A percentile compares a stretch with the other conserved stretches of the same genome.
Conservation (phyloP, 305 asterid genomes). For the Solanum aculeatissimum region DNA sequence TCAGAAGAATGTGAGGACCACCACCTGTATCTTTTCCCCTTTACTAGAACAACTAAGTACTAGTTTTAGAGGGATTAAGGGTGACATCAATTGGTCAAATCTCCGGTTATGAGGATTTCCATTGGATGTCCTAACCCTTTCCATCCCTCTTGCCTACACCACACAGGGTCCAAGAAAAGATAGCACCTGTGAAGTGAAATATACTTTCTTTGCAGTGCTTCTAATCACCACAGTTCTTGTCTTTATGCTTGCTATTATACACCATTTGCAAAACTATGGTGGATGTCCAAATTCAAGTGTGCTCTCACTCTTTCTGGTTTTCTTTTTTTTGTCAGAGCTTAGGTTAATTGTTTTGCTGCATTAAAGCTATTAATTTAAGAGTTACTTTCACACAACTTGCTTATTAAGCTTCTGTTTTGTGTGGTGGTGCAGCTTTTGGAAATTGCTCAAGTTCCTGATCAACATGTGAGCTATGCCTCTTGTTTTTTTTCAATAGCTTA, state of each 20-base stretch:
- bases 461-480: constrained; percentile 36
- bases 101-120: background rate
- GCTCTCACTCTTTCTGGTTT: background rate
- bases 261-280: background rate
- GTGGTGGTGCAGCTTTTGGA: constrained; percentile 58
- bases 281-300: background rate
- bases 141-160: background rate
- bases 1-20: background rate
- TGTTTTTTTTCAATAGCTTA: background rate
- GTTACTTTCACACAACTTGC: background rate
- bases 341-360: background rate
- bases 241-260: background rate
- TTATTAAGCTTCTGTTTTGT: background rate
- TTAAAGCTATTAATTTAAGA: background rate
- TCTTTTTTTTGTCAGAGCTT: background rate
- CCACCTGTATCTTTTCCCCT: background rate
- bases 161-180: background rate
- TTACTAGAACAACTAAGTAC: background rate
- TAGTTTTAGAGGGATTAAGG: background rate
- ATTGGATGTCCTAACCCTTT: background rate
- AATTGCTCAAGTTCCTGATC: constrained; percentile 76
- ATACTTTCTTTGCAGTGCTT: background rate
- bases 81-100: background rate
- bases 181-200: background rate
- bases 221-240: background rate